Percentiles rank a stretch among this genome's conserved stretches.
phyloP scores from a whole-genome alignment of 2,329 filamentous ascomycete genomes.

The Fusarium napiforme region DNA sequence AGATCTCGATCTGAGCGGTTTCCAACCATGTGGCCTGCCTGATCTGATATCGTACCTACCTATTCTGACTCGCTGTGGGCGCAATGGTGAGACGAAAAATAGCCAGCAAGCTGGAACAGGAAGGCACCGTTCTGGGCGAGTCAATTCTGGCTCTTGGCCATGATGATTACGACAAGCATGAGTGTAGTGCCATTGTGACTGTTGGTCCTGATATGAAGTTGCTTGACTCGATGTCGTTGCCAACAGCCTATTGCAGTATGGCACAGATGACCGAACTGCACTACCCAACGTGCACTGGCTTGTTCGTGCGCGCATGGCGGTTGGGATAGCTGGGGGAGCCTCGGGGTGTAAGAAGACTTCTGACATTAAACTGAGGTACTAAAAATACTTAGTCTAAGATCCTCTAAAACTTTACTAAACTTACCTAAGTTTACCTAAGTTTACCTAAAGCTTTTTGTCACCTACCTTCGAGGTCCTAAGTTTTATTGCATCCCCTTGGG shows the following conservation, averaged over 20 bases:
- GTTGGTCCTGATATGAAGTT: constrained; percentile 14
- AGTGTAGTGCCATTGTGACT: constrained; percentile 18
- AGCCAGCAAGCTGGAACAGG: constrained; percentile 31
- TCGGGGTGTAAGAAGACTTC: too few relatives aligned
- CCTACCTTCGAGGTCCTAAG: too few relatives aligned
- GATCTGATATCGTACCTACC: constrained; percentile 41
- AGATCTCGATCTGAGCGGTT: constrained; percentile 44
- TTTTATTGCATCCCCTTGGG: background rate
- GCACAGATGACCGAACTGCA: constrained; percentile 27
- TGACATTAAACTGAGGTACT: too few relatives aligned
- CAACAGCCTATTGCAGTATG: constrained; percentile 21
- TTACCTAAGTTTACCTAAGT: too few relatives aligned
- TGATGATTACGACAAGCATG: constrained; percentile 8
- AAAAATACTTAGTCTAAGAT: too few relatives aligned
- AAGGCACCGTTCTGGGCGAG: constrained; percentile 29
- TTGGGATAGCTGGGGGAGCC: constrained; percentile 15
- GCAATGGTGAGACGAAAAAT: constrained; percentile 35
- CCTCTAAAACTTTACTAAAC: too few relatives aligned
- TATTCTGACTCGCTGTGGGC: constrained; percentile 43
- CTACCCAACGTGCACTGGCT: constrained; percentile 30
- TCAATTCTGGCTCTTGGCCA: constrained; percentile 24
- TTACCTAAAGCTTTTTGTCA: too few relatives aligned
- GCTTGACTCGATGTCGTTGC: constrained; percentile 34
- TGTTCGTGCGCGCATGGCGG: constrained; percentile 20
- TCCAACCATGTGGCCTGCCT: constrained; percentile 35